phyloP scores from a whole-genome alignment of 192 early-diverging fungal genomes.

The Linnemannia exigua region DNA sequence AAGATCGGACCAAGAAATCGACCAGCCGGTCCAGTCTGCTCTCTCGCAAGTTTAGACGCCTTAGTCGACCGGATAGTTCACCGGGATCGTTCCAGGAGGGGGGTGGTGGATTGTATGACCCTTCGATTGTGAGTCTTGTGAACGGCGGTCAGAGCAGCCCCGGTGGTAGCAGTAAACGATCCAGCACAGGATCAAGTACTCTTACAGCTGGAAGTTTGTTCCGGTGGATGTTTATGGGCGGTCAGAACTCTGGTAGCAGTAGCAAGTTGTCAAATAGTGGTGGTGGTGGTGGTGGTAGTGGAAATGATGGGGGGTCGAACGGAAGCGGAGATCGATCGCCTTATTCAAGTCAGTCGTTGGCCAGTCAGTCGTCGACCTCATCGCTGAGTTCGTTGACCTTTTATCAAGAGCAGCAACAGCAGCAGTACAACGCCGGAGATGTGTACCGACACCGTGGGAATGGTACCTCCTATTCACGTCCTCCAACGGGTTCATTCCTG shows the following conservation, averaged over 20 bases:
- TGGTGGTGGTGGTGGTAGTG: background rate
- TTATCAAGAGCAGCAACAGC: slow-evolving; percentile 2
- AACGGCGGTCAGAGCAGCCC: background rate
- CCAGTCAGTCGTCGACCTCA: slow-evolving; percentile 22
- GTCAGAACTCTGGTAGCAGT: slow-evolving; percentile 6
- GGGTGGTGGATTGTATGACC: slow-evolving; percentile 12
- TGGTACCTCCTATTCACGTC: slow-evolving; percentile 17
- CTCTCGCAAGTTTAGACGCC: slow-evolving; percentile 40
- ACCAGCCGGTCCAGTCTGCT: slow-evolving; percentile 46
- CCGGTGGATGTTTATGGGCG: slow-evolving; percentile 49
- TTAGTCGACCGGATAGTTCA: slow-evolving; percentile 26
- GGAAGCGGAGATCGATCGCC: slow-evolving; percentile 5
- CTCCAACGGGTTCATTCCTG: slow-evolving; percentile 7
- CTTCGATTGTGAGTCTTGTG: background rate
- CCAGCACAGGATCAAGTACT: slow-evolving; percentile 35
- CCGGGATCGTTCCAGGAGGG: slow-evolving; percentile 15
- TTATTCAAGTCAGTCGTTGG: slow-evolving; percentile 20
- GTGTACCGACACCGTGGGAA: slow-evolving; percentile 18
- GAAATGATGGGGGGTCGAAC: background rate
- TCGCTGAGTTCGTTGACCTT: slow-evolving; percentile 35
- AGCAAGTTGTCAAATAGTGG: background rate
- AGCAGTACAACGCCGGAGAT: slow-evolving; percentile 24
- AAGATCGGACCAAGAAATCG: slow-evolving; percentile 39
- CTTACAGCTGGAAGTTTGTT: slow-evolving; percentile 48
- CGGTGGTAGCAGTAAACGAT: slow-evolving; percentile 18